These are phyloP conservation scores for Phoma herbarum DNA, from an alignment of 2,329 filamentous ascomycete species.

Conservation along the genomic window DNA sequence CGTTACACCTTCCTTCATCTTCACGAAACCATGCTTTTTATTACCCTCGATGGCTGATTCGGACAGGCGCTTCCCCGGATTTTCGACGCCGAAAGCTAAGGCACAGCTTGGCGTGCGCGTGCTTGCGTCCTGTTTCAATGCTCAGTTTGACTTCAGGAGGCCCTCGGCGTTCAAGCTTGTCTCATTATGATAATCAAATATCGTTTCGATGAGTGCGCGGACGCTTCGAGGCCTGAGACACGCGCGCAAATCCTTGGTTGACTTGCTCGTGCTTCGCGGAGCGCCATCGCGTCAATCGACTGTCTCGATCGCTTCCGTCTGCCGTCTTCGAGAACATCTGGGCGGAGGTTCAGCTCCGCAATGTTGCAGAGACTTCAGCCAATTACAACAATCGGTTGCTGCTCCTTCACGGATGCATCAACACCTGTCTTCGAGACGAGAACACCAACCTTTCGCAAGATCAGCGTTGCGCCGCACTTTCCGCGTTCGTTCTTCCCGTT, in stretches of 20 bases:
- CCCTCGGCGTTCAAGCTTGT: background rate
- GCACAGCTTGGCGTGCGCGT: background rate
- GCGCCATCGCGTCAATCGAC: background rate
- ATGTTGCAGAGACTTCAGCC: background rate
- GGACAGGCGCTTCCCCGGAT: background rate
- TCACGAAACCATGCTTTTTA: background rate
- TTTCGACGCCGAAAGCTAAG: background rate
- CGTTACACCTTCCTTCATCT: conserved; percentile 8
- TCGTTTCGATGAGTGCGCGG: background rate
- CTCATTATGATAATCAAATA: background rate
- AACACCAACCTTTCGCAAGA: background rate
- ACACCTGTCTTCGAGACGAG: background rate
- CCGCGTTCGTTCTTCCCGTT: background rate
- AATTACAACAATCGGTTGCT: conserved; percentile 1
- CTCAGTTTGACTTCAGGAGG: background rate
- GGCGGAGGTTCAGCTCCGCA: background rate
- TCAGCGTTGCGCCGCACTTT: conserved; percentile 2
- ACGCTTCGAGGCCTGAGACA: background rate
- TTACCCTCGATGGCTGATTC: background rate
- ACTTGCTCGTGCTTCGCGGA: background rate
- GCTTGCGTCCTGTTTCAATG: conserved; percentile 1
- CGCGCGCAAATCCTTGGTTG: background rate
- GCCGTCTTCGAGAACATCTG: background rate
- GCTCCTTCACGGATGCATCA: background rate
- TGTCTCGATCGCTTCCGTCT: background rate